These are phyloP conservation scores for Nakaseomyces glabratus DNA, from an alignment of 1,139 yeast species.

Conservation along the genomic window DNA sequence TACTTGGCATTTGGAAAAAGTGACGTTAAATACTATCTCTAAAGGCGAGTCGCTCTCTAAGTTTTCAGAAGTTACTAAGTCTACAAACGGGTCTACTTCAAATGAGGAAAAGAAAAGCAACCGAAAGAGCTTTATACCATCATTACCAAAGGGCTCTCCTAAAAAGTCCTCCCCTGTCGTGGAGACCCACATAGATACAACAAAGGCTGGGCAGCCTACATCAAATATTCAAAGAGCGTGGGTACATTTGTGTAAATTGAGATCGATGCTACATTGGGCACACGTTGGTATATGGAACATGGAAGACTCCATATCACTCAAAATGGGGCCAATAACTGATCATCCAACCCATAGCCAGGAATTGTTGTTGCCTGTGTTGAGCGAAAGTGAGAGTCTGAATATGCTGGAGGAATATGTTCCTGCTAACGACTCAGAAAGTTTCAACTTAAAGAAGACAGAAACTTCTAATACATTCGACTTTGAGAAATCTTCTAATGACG, in stretches of 20 bases:
- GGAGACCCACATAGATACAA: background rate
- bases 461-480: conserved; percentile 5
- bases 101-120: conserved; percentile 16
- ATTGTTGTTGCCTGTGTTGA: conserved; percentile 1
- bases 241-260: conserved; percentile 47
- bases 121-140: conserved; percentile 19
- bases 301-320: conserved; percentile 29
- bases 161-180: conserved; percentile 2
- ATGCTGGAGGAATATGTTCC: conserved; percentile 1
- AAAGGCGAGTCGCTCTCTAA: conserved; percentile 14
- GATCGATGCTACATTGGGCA: conserved; percentile 72
- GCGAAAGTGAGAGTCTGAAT: conserved; percentile 7
- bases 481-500: background rate
- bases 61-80: conserved; percentile 12
- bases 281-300: conserved; percentile 52
- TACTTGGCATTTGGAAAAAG: conserved; percentile 42
- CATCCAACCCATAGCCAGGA: conserved; percentile 13
- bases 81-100: conserved; percentile 1
- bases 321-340: conserved; percentile 28
- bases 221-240: conserved; percentile 39
- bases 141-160: background rate
- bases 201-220: conserved; percentile 4
- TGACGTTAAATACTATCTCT: conserved; percentile 17
- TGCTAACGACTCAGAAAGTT: conserved; percentile 7
- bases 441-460: conserved; percentile 1